Conservation (phyloP, 805 yeast genomes). For the Lachancea waltii region DNA sequence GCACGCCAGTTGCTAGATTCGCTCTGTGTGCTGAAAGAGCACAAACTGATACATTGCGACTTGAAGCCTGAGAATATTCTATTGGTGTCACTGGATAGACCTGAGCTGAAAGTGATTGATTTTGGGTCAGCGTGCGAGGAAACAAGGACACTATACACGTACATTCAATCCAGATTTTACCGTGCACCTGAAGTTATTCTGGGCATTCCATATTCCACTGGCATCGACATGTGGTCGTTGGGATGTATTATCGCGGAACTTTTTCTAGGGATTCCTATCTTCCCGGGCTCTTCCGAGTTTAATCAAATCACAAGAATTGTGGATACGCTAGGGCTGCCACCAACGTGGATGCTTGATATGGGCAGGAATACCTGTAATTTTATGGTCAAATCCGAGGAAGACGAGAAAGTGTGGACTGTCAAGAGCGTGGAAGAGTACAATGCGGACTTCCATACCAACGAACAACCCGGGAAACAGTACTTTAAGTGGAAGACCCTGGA, state of each 20-base stretch:
- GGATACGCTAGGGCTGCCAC: slow-evolving; percentile 80
- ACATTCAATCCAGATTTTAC: slow-evolving; percentile 88
- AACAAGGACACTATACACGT: slow-evolving; percentile 80
- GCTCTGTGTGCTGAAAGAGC: slow-evolving; percentile 68
- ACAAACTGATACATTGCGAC: slow-evolving; percentile 90
- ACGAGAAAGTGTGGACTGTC: slow-evolving; percentile 29
- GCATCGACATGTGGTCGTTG: slow-evolving; percentile 96
- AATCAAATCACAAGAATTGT: slow-evolving; percentile 81
- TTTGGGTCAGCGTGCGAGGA: slow-evolving; percentile 96
- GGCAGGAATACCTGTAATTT: slow-evolving; percentile 78
- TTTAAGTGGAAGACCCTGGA: slow-evolving; percentile 58
- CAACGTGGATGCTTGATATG: slow-evolving; percentile 94
- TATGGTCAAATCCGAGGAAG: slow-evolving; percentile 23
- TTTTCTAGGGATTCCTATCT: slow-evolving; percentile 83
- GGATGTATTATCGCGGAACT: slow-evolving; percentile 91
- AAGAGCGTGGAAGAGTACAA: slow-evolving; percentile 49
- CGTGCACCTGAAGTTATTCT: slow-evolving; percentile 91
- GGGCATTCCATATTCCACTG: slow-evolving; percentile 85
- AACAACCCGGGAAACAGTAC: slow-evolving; percentile 80
- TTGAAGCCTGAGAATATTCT: slow-evolving; percentile 93
- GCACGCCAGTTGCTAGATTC: slow-evolving; percentile 79
- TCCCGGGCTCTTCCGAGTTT: slow-evolving; percentile 92
- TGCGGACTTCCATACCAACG: slow-evolving; percentile 34
- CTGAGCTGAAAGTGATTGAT: slow-evolving; percentile 87
- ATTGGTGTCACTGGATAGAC: slow-evolving; percentile 60